Evolutionary conservation across 805 yeast genomes (phyloP).

Genomic region (Middelhovenomyces tepae): DNA sequence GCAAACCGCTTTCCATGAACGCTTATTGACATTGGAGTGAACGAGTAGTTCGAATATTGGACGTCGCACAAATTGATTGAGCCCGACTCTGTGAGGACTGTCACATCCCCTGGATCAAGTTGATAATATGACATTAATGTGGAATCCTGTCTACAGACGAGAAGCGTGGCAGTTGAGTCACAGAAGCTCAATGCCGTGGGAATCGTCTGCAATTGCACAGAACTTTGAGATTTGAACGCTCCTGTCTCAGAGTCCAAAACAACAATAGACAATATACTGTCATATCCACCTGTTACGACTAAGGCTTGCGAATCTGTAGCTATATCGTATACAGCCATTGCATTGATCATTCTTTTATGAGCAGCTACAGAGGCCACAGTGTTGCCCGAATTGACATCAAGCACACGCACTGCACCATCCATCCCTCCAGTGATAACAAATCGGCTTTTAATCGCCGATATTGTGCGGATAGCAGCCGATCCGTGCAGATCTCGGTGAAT

Average conservation of each 20-base stretch:
- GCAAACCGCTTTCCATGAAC: constrained; percentile 31
- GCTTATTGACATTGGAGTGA: constrained; percentile 45
- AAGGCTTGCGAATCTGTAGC: constrained; percentile 21
- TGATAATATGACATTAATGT: constrained; percentile 45
- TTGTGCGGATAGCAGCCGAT: constrained; percentile 9
- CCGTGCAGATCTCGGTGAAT: constrained; percentile 7
- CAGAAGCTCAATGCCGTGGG: constrained; percentile 11
- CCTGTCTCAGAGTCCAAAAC: constrained; percentile 3
- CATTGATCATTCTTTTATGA: constrained; percentile 33
- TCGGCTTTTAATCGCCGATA: constrained; percentile 16
- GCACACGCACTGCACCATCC: constrained; percentile 38
- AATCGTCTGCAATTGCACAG: constrained; percentile 3
- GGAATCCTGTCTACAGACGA: constrained; percentile 53
- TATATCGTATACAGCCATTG: constrained; percentile 27
- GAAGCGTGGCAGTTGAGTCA: constrained; percentile 20
- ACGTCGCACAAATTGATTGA: constrained; percentile 63
- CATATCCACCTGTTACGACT: constrained; percentile 31
- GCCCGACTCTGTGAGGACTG: constrained; percentile 28
- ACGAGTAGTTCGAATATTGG: constrained; percentile 55
- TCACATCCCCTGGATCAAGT: constrained; percentile 9
- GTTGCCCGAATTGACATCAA: constrained; percentile 13
- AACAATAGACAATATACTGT: constrained; percentile 15
- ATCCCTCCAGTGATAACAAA: constrained; percentile 40
- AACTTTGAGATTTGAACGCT: neutral
- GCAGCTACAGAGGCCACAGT: constrained; percentile 22